These are phyloP conservation scores for Graphilbum fragrans DNA, from an alignment of 2,329 filamentous ascomycete species.

Conservation along the genomic window DNA sequence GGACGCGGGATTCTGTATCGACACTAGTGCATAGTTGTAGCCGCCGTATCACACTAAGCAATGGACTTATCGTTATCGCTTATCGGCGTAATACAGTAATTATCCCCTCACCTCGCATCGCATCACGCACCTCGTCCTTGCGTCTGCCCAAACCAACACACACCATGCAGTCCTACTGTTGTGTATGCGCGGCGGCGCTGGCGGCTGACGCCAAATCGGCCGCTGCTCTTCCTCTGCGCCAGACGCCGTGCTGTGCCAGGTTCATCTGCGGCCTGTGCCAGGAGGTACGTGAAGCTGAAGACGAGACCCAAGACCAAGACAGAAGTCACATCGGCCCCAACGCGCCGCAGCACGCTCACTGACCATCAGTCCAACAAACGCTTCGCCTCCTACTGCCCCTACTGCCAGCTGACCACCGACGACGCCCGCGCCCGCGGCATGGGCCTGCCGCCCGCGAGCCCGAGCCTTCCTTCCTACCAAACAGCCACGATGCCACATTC, in stretches of 20 bases:
- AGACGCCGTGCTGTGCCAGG: conserved; percentile 56
- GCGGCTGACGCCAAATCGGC: conserved; percentile 27
- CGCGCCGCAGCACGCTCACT: no score
- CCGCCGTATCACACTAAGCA: no score
- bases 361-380: conserved; percentile 51
- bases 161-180: conserved; percentile 31
- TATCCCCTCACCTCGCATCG: no score
- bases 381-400: conserved; percentile 57
- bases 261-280: conserved; percentile 63
- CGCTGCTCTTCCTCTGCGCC: no score
- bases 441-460: conserved; percentile 35
- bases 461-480: conserved; percentile 11
- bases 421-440: conserved; percentile 12
- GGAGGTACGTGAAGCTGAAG: conserved; percentile 41
- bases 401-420: conserved; percentile 59
- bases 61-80: no score
- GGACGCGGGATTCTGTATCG: not conserved
- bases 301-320: no score
- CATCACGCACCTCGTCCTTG: no score
- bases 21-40: no score
- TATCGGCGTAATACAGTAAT: no score
- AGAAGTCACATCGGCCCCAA: no score
- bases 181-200: conserved; percentile 56
- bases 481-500: conserved; percentile 15
- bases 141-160: no score